phyloP scores from a whole-genome alignment of 2,329 filamentous ascomycete genomes.

The Aspergillus brunneoviolaceus region DNA sequence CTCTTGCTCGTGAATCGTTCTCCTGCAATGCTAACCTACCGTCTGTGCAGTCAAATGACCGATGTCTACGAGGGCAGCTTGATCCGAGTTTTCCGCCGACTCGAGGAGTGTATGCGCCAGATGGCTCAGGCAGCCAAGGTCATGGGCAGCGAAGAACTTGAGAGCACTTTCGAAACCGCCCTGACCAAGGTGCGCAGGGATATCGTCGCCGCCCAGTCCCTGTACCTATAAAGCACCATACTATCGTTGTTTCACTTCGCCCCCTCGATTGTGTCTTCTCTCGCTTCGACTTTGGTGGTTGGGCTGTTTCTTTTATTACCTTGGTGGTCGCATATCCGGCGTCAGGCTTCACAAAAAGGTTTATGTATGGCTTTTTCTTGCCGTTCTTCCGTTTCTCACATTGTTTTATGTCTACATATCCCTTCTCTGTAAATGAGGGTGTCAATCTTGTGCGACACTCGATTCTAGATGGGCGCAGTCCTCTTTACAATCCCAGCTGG shows the following conservation, averaged over 20 bases:
- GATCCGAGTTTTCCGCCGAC: slow-evolving; percentile 90
- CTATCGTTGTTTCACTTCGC: not conserved
- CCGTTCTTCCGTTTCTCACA: not conserved
- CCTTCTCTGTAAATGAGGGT: slow-evolving; percentile 3
- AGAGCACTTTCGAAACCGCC: slow-evolving; percentile 85
- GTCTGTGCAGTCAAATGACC: slow-evolving; percentile 81
- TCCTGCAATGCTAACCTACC: slow-evolving; percentile 12
- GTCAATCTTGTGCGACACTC: not conserved
- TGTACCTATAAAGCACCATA: slow-evolving; percentile 68
- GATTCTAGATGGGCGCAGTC: not conserved
- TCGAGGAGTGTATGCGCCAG: slow-evolving; percentile 91
- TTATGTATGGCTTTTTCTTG: slow-evolving; percentile 12
- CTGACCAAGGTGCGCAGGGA: slow-evolving; percentile 85
- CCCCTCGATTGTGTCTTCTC: slow-evolving; percentile 8
- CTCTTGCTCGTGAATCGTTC: not conserved
- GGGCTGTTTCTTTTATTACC: slow-evolving; percentile 6
- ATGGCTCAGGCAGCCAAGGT: slow-evolving; percentile 95
- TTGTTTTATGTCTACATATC: not conserved
- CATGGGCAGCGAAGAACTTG: slow-evolving; percentile 94
- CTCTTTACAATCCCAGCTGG: not conserved
- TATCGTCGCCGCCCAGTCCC: slow-evolving; percentile 89
- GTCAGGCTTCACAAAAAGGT: slow-evolving; percentile 19
- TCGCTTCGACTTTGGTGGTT: slow-evolving; percentile 10
- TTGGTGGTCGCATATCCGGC: slow-evolving; percentile 24
- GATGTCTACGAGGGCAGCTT: slow-evolving; percentile 96